Percentiles rank a stretch among this genome's conserved stretches.
These are phyloP conservation scores for Macrophomina tecta DNA, from an alignment of 2,329 filamentous ascomycete genomes.

Conservation along the genomic window DNA sequence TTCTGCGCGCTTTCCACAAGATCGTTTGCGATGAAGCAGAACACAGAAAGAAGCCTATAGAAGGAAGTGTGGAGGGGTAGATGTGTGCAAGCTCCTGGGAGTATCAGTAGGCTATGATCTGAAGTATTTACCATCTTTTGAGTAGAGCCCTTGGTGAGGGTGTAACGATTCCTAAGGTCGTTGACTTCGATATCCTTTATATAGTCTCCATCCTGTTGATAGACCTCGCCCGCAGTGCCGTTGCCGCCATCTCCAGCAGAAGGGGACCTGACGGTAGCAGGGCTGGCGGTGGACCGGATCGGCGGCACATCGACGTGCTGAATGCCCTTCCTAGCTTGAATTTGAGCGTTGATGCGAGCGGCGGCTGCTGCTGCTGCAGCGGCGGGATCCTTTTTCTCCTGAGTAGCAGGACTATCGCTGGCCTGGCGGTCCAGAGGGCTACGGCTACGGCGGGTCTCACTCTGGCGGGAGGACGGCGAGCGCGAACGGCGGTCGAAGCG, in stretches of 20 bases:
- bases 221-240: constrained; percentile 74
- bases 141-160: constrained; percentile 93
- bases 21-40: constrained; percentile 35
- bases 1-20: constrained; percentile 43
- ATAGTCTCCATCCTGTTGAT: constrained; percentile 94
- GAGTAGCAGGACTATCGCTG: constrained; percentile 52
- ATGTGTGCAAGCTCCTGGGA: constrained; percentile 38
- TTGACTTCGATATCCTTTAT: constrained; percentile 99
- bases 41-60: constrained; percentile 33
- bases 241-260: constrained; percentile 56
- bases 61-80: constrained; percentile 19
- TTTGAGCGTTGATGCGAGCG: constrained; percentile 56
- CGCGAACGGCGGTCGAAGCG: constrained; percentile 92
- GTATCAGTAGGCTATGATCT: constrained; percentile 72
- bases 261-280: constrained; percentile 60
- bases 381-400: constrained; percentile 68
- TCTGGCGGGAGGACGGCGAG: constrained; percentile 70
- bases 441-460: constrained; percentile 76
- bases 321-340: constrained; percentile 74
- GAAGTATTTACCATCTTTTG: constrained; percentile 99
- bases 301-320: constrained; percentile 90
- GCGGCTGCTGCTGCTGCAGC: constrained; percentile 83
- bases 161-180: constrained; percentile 93
- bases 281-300: constrained; percentile 64
- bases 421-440: constrained; percentile 71